These are phyloP conservation scores for Periconia digitata DNA, from an alignment of 2,329 filamentous ascomycete species.

Conservation along the genomic window DNA sequence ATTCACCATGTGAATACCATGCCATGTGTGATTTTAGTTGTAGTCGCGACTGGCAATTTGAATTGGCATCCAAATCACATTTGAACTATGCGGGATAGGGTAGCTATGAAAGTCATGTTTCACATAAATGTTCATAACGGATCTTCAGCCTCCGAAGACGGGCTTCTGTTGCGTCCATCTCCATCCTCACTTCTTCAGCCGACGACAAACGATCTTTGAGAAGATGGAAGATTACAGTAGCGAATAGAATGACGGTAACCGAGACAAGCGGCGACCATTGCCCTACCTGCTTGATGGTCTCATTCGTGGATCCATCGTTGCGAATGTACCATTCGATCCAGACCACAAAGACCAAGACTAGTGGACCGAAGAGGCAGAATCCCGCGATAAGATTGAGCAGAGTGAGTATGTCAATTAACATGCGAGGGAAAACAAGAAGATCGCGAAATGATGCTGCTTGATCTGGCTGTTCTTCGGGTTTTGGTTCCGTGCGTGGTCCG, in stretches of 20 bases:
- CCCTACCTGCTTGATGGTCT: slow-evolving; percentile 11
- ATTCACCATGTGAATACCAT: no score
- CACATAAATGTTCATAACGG: no score
- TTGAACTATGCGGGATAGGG: no score
- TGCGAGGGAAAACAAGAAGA: background rate
- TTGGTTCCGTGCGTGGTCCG: background rate
- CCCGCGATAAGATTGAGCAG: slow-evolving; percentile 7
- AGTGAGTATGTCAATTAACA: slow-evolving; percentile 2
- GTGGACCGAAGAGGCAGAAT: slow-evolving; percentile 4
- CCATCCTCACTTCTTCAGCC: background rate
- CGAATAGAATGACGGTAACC: slow-evolving; percentile 6
- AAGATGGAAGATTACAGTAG: slow-evolving; percentile 6
- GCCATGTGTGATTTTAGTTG: no score
- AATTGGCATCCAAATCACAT: no score
- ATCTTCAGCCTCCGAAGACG: background rate
- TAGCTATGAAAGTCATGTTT: no score
- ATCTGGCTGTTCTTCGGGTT: background rate
- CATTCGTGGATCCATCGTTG: slow-evolving; percentile 12
- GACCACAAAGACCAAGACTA: slow-evolving; percentile 13
- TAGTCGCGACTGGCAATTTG: no score
- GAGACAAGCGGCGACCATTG: slow-evolving; percentile 11
- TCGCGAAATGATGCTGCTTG: background rate
- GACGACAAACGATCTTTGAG: background rate
- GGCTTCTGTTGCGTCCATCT: background rate
- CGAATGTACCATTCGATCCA: slow-evolving; percentile 18